Evolutionary conservation across 2,329 filamentous ascomycete species (phyloP).

Genomic region (Lachnellula subtilissima): DNA sequence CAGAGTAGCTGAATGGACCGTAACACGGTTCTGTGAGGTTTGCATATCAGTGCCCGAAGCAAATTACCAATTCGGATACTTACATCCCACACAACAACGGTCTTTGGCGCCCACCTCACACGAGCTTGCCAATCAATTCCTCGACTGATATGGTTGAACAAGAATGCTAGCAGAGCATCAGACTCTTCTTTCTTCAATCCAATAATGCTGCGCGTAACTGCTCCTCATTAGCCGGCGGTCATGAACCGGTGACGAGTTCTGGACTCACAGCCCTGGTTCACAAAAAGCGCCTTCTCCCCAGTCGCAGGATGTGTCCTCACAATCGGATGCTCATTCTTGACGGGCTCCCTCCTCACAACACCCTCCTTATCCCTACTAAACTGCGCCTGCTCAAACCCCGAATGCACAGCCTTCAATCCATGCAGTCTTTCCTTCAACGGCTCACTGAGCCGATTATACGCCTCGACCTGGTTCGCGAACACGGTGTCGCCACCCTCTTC

Average conservation of each 20-base stretch:
- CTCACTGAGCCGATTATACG: conserved; percentile 67
- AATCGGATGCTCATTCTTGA: conserved; percentile 68
- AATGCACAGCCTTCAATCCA: conserved; percentile 73
- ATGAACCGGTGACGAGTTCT: too few species aligned
- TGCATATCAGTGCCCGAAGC: background rate
- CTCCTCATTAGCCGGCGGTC: background rate
- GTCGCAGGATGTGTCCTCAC: conserved; percentile 74
- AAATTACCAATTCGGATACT: conserved; percentile 18
- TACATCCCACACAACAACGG: conserved; percentile 75
- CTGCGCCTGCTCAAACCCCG: conserved; percentile 71
- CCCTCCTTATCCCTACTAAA: conserved; percentile 60
- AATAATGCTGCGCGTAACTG: conserved; percentile 72
- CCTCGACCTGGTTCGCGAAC: conserved; percentile 71
- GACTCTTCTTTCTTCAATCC: conserved; percentile 82
- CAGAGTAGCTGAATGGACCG: conserved; percentile 71
- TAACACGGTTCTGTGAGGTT: conserved; percentile 58
- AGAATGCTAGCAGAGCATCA: conserved; percentile 63
- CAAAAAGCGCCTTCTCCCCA: conserved; percentile 73
- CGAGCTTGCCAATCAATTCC: conserved; percentile 67
- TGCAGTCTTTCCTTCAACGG: conserved; percentile 73
- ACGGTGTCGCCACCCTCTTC: conserved; percentile 75
- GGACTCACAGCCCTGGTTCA: conserved; percentile 71
- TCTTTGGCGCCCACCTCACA: conserved; percentile 71
- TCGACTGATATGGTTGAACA: conserved; percentile 66
- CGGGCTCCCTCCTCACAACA: conserved; percentile 69